Conservation (phyloP, 768 basidiomycete genomes). For the Glaciozyma martinii region DNA sequence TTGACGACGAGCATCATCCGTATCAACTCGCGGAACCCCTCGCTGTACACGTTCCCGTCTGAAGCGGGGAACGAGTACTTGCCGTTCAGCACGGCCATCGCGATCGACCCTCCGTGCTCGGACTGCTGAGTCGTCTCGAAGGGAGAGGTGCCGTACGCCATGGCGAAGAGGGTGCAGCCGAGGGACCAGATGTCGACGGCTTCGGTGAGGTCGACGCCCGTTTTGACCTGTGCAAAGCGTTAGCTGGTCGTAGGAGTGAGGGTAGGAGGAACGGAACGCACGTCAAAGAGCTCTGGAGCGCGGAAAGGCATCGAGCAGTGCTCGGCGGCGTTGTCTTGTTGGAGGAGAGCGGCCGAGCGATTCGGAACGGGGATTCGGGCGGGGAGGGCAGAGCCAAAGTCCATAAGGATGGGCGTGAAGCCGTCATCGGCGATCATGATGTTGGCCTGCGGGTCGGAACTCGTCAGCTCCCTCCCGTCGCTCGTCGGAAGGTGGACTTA, state of each 20-base stretch:
- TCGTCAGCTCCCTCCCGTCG: not conserved
- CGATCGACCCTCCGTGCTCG: constrained; percentile 90
- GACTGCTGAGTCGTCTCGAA: constrained; percentile 88
- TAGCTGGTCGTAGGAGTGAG: not conserved
- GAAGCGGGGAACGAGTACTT: constrained; percentile 71
- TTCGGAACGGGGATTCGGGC: constrained; percentile 74
- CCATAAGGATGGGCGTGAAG: constrained; percentile 80
- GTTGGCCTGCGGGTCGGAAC: constrained; percentile 45
- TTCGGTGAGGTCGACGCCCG: constrained; percentile 14
- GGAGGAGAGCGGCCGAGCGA: constrained; percentile 73
- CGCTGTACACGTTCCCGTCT: constrained; percentile 64
- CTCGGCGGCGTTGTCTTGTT: constrained; percentile 96
- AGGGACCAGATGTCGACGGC: constrained; percentile 58
- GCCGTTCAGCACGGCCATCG: constrained; percentile 87
- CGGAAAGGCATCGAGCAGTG: constrained; percentile 98
- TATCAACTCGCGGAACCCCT: constrained; percentile 71
- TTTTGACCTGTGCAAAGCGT: constrained; percentile 15
- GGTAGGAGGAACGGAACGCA: not conserved
- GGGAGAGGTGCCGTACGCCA: constrained; percentile 90
- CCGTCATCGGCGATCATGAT: constrained; percentile 95
- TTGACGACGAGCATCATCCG: constrained; percentile 76
- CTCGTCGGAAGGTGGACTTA: constrained; percentile 42
- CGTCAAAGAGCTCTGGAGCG: constrained; percentile 94
- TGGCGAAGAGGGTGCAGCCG: constrained; percentile 86
- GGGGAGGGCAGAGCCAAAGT: constrained; percentile 85